Base-by-base conservation (phyloP, 1,139 yeast species). In the Pichia sp. region DNA sequence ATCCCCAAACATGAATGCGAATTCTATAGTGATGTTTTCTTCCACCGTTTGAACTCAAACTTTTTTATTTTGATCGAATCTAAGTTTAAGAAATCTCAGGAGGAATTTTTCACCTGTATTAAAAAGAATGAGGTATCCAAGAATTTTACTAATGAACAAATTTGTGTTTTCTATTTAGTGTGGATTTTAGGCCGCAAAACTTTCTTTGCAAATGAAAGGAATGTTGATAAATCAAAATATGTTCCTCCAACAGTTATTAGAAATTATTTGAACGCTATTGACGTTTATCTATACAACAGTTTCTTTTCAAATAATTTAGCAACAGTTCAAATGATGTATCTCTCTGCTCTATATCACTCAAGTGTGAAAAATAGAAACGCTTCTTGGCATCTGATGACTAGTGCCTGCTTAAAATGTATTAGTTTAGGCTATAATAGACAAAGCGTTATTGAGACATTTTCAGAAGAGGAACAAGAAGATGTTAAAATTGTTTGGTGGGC, bases 381-480 rank as follows among this genome's bases (percentile, higher is more conserved):
- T 5, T 58, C 65, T 1, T 68, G 67, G 63, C 59, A 64, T 33
- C 41, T 68, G 28, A 46, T 61, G 31, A 64, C 66, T 8, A 45
- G 63, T 10, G 67, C 66, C 4, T 53, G 61, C 14, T 46, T 68
- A 28, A 71, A 67, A 47, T 63, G 69, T 2, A 49, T 60, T 14
- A 55, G 68, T 1, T 49, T 68, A 12, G 71, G 71, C 0, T 49
- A 61, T n/a, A 66, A 66, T 45, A 53, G 64, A 42, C 56, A 56
- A 26, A 44, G 49, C 1, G 50, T 55, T 9, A 50, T 57, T n/a
- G 20, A 42, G 5, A 47, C 44, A 31, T 44, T 46, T 19, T 34
- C 49, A 11, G 46, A 40, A 14, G 46, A 40, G 9, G 44, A 47
- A 20, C 54, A 48, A 31, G 61, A 56, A 35, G 58, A 56, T 18